Evolutionary conservation across 257 asterid genomes (phyloP), one percentile per base, ranked within the genome.

Genomic region (Knoxia roxburghii): DNA sequence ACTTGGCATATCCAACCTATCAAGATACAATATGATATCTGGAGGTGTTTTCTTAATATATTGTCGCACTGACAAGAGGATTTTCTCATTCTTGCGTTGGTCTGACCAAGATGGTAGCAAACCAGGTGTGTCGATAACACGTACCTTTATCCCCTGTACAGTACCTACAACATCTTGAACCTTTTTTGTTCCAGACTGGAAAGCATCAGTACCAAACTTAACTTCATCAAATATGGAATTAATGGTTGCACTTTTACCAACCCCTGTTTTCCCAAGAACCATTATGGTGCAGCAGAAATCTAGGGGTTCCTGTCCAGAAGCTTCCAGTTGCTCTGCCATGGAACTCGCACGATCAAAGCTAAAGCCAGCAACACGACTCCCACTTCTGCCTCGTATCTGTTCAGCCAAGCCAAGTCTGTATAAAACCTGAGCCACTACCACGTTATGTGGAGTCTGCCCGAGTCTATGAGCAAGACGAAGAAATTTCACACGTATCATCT

Each of bases 281-380:
- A 94, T 94, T 56, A 94, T 90, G 11, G 99, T 94, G 79, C 99
- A 94, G 37, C 97, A 87, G 73, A 94, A 90, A 81, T 94, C 91
- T 74, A 94, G 78, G 69, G 95, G 96, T 48, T 90, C 96, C 74
- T 91, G 96, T 30, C 93, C 96, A 68, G 95, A 84, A 37, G 97
- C 87, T 87, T 94, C 99, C 41, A 94, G 97, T 74, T 90, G 96
- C 85, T 90, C 96, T 8, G 99, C 99, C 96, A 90, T 81, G 32
- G 96, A 95, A 82, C 97, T 94, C 6, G 99, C 97, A 54, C 97
- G 99, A 70, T 94, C 99, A 76, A 94, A 94, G 79, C 96, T 94
- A 49, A 94, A 88, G 55, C 95, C 91, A 68, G 83, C 96, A 72
- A 77, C 95, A 67, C 98, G 97, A 7, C 93, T 83, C 27, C 96